Base-by-base conservation (phyloP, 495 filamentous ascomycete species). In the Chaetomidium leptoderma region DNA sequence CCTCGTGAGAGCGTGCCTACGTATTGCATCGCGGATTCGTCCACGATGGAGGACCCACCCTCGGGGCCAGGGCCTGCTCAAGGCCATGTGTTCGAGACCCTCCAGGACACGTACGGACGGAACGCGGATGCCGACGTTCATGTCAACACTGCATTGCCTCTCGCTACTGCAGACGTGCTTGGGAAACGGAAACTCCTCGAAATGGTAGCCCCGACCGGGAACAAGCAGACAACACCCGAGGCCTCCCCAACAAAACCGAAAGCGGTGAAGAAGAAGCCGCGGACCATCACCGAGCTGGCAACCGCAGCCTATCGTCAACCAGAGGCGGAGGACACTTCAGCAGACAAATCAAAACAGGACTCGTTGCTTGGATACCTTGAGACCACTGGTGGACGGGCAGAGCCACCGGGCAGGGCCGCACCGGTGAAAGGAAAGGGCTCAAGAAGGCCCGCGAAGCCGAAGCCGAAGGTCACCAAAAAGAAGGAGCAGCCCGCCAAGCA, bases 231-330 rank as follows among this genome's bases (percentile, higher is more conserved):
- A 21, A 51, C 65, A 1, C 53, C 60, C 21, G 56, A 67, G 24
- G 42, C 61, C 37, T 69, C 72, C 14, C 62, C 68, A 9, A 77
- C 78, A 69, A 86, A 77, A 58, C 62, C 63, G 72, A 87, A 78
- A 61, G 73, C 74, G 17, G 80, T 78, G 29, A 83, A 81, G 60
- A 95, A 88, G 73, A 92, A 89, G 66, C 72, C 86, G 0, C 86
- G 83, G 37, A 97, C 92, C 7, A 85, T 97, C 52, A 97, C 92
- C 2, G 90, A 86, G 51, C 75, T 87, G 43, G 90, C 91, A 24
- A 96, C 86, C 4, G 86, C 87, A 23, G 83, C 83, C n/a, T 96
- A 95, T 68, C 71, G 70, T 27, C 50, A 66, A 16, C 58, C 64
- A n/a, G 64, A 74, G 13, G 55, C 65, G 6, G 30, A 29, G 11